A percentile compares a stretch with the other conserved stretches of the same genome.
Evolutionary conservation across 129 eudicot genomes (phyloP).

Genomic region (Arctium lappa): DNA sequence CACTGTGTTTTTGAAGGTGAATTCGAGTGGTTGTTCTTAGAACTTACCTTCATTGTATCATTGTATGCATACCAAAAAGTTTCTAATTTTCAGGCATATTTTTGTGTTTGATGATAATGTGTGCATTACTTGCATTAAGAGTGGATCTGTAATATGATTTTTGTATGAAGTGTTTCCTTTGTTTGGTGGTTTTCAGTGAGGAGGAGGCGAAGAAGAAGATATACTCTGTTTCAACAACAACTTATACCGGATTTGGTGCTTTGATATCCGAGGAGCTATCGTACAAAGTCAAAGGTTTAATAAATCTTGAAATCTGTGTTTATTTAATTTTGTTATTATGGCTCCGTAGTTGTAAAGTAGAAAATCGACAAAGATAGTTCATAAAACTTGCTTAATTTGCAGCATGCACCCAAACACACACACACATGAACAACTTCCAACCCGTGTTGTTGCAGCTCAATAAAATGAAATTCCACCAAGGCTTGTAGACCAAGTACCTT

Average conservation of each 20-base stretch:
- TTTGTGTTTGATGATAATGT: background rate
- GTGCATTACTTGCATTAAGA: background rate
- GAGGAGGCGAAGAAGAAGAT: conserved; percentile 98
- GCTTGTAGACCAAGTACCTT: too few species aligned
- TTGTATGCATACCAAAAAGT: background rate
- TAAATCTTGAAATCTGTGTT: background rate
- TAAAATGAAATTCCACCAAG: too few species aligned
- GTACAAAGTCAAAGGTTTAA: conserved; percentile 89
- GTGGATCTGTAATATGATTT: background rate
- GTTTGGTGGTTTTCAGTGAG: conserved; percentile 53
- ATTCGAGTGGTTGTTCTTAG: background rate
- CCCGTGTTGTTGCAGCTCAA: too few species aligned
- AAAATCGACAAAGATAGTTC: background rate
- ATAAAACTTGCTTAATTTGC: background rate
- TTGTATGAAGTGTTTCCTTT: background rate
- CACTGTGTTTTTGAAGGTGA: background rate
- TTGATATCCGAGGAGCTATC: conserved; percentile 87
- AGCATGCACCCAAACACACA: too few species aligned
- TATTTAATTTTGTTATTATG: background rate
- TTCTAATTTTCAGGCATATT: background rate
- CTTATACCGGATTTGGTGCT: conserved; percentile 95
- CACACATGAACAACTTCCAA: too few species aligned
- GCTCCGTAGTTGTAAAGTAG: background rate
- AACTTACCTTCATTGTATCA: background rate
- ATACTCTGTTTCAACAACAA: conserved; percentile 84